These are phyloP conservation scores for Schoenoplectus triqueter DNA, from an alignment of 202 grass and related monocot genomes.

Conservation along the genomic window DNA sequence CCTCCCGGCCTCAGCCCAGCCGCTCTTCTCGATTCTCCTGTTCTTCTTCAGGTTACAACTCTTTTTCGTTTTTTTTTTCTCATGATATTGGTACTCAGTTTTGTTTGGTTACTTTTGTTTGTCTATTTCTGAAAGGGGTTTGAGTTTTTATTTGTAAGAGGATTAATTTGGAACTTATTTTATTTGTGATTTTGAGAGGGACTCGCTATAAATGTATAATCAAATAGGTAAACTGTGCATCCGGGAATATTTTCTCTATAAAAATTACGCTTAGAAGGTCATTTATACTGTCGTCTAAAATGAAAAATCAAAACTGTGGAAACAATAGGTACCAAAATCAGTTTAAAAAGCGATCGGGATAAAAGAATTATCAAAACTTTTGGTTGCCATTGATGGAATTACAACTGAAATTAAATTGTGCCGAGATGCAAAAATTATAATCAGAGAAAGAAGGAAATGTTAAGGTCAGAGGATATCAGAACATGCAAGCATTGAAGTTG, in stretches of 20 bases:
- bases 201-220: background rate
- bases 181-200: background rate
- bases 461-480: background rate
- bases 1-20: constrained; percentile 40
- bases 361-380: background rate
- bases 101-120: background rate
- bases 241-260: background rate
- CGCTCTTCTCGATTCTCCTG: constrained; percentile 37
- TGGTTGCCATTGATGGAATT: background rate
- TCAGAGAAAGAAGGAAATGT: background rate
- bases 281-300: background rate
- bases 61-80: background rate
- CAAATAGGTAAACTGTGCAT: background rate
- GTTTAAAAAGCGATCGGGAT: background rate
- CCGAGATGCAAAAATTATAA: background rate
- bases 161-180: background rate
- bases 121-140: background rate
- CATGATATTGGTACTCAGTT: background rate
- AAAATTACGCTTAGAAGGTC: background rate
- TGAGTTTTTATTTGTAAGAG: background rate
- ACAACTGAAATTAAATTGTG: background rate
- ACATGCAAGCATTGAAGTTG: no score
- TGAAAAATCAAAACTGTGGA: constrained; percentile 2
- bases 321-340: background rate
- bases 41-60: constrained; percentile 34